A percentile compares a stretch with the other conserved stretches of the same genome.
These are phyloP conservation scores for Isabelozyma gotoi DNA, from an alignment of 805 yeast species.

Conservation along the genomic window DNA sequence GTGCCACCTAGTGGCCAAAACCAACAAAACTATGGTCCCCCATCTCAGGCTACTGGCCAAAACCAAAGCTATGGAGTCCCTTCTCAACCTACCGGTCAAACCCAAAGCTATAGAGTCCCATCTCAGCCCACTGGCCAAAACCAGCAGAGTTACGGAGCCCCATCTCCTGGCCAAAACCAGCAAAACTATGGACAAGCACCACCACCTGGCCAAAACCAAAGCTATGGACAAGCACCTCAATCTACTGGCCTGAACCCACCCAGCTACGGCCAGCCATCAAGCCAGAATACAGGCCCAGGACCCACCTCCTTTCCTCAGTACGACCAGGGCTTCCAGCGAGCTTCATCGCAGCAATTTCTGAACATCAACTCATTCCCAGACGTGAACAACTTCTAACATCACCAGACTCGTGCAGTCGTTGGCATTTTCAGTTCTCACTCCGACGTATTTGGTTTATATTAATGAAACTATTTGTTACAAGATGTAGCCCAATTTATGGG, in stretches of 20 bases:
- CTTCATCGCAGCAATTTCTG: constrained; percentile 18
- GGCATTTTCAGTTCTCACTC: too few relatives aligned
- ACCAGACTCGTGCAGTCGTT: too few relatives aligned
- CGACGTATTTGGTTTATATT: too few relatives aligned
- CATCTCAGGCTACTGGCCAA: not conserved
- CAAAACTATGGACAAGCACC: not conserved
- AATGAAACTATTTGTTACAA: too few relatives aligned
- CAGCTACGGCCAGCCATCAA: not conserved
- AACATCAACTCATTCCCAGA: constrained; percentile 27
- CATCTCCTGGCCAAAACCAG: not conserved
- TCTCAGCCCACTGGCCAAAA: too few relatives aligned
- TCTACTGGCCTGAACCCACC: not conserved
- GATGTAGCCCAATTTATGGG: too few relatives aligned
- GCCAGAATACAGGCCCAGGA: not conserved
- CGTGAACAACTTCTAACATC: constrained; percentile 17
- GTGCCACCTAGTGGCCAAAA: not conserved
- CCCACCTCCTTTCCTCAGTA: not conserved
- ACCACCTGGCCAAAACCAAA: not conserved
- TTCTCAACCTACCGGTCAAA: too few relatives aligned
- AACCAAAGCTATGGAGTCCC: too few relatives aligned
- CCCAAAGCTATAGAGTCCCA: too few relatives aligned
- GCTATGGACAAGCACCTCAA: constrained; percentile 2
- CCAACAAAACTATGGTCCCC: too few relatives aligned
- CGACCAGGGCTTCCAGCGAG: not conserved
- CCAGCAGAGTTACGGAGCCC: too few relatives aligned